Evolutionary conservation across 163 green algal genomes (phyloP), one percentile per base, ranked within the genome.

Genomic region (Chloromonas sp.): DNA sequence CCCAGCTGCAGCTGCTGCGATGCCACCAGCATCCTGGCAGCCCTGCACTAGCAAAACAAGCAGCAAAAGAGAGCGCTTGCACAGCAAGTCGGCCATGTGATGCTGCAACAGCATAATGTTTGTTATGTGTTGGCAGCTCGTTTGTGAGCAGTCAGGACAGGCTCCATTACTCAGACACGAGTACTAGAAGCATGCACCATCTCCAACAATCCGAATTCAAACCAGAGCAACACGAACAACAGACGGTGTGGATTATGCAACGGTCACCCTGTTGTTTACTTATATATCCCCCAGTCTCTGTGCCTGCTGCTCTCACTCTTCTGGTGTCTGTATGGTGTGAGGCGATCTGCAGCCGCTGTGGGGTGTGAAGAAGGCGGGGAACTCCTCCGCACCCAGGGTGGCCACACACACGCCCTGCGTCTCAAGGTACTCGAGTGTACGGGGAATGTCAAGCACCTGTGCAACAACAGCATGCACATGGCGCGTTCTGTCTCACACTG

Each of bases 331-430:
- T 0, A 98, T 89, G 0, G 93, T 85, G 2, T 70, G 83, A 5
- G 96, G 95, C 59, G 95, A 92, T 1, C 60, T 89, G 88, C 94
- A 98, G n/a, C 97, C 95, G 81, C 92, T 97, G 82, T 85, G 82
- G 0, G 85, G 86, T 1, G 93, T 97, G 92, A 98, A 99, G 91
- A 99, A 99, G 0, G 97, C 96, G 1, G 97, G 97, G 86, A 99
- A 99, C 86, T 99, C 94, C 71, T 98, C 91, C 0, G 89, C 88
- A 0, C 91, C 87, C 81, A 95, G 96, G 0, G 60, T 36, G 5
- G 1, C 78, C 36, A 81, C 57, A 1, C 36, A 61, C 78, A 81
- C 78, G 57, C 78, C 87, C 86, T 95, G 91, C 0, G 96, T 98
- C 86, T 98, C 96, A 71, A 99, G 87, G 78, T 93, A 97, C 87